Percentiles rank a stretch among this genome's conserved stretches.
Conservation (phyloP, 352 stramenopile genomes). For the Globisporangium acanthophoron region DNA sequence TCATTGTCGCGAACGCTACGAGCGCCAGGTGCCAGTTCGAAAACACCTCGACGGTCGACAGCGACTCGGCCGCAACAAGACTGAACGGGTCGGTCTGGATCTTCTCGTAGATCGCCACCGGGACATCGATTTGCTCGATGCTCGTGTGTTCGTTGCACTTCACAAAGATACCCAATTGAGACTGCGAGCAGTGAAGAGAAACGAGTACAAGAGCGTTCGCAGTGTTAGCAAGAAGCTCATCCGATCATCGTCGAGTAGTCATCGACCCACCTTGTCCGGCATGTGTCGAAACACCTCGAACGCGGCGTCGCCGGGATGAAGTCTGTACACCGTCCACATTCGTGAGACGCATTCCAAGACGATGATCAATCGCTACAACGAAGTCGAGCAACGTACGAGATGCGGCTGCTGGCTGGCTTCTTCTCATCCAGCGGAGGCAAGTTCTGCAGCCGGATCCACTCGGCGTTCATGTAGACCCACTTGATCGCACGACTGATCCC, state of each 20-base stretch:
- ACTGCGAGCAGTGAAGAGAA: conserved; percentile 14
- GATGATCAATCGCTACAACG: no score
- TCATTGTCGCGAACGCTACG: conserved; percentile 76
- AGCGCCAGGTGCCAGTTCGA: conserved; percentile 72
- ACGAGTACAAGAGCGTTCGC: neutral
- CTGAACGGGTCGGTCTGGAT: conserved; percentile 86
- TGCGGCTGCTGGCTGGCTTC: conserved; percentile 6
- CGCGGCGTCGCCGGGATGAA: conserved; percentile 45
- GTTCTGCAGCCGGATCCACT: conserved; percentile 76
- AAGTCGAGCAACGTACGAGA: conserved; percentile 29
- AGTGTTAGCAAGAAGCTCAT: neutral
- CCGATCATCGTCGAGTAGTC: neutral
- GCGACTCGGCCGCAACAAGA: conserved; percentile 80
- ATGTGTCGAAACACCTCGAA: conserved; percentile 87
- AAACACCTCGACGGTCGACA: conserved; percentile 80
- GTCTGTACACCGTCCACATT: conserved; percentile 16
- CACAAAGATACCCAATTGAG: conserved; percentile 53
- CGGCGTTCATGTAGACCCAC: conserved; percentile 83
- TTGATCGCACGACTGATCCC: conserved; percentile 75
- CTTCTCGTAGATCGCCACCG: conserved; percentile 62
- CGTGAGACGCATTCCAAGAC: neutral
- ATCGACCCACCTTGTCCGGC: conserved; percentile 60
- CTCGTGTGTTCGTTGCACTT: conserved; percentile 43
- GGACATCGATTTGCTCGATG: conserved; percentile 60
- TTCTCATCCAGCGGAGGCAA: conserved; percentile 38